Evolutionary conservation across 192 early-diverging fungal species (phyloP), one percentile per base, ranked within the genome.

Genomic region (Gryganskiella cystojenkinii): DNA sequence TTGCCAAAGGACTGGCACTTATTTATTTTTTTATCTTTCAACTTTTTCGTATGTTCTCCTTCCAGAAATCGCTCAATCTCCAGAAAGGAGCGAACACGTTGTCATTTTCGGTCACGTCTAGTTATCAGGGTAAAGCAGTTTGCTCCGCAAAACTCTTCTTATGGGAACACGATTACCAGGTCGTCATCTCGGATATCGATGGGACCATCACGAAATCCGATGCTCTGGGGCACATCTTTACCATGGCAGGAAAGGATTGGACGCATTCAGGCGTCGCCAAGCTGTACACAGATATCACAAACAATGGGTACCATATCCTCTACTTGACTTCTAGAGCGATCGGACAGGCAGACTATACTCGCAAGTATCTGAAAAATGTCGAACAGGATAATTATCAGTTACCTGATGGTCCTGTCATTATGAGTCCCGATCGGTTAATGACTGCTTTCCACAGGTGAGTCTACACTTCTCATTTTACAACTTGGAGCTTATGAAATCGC

Each of bases 151-250:
- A 93, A 56, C 89, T 98, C 50, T 99, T 94, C 58, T 80, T 94
- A 30, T 97, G 93, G 91, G 85, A 91, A 53, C 81, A 91, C 78
- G 85, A 94, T 71, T 88, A 89, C 42, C 85, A 92, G 40, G 89
- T 99, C 25, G 96, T 99, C 8, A 97, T 99, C 61, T 97, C 95
- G 0, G 97, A 99, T 68, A 95, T 99, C 62, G 97, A 99, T 71
- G 97, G 97, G 11, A 99, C 97, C 4, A 99, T 99, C 62, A 99
- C 97, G 33, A 97, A 97, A 84, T 97, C 95, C 0, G 97, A 99
- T 65, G 95, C 91, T 6, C 84, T 99, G 37, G 97, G 97, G 5
- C 97, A 99, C 60, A 84, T 99, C 20, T 96, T 96, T 70, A 95
- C 95, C 20, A 96, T 96, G 92, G 92, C 98, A 17, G 97, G 97